These are phyloP conservation scores for Monosporozyma yasuniensis DNA, from an alignment of 805 yeast species.

Conservation along the genomic window DNA sequence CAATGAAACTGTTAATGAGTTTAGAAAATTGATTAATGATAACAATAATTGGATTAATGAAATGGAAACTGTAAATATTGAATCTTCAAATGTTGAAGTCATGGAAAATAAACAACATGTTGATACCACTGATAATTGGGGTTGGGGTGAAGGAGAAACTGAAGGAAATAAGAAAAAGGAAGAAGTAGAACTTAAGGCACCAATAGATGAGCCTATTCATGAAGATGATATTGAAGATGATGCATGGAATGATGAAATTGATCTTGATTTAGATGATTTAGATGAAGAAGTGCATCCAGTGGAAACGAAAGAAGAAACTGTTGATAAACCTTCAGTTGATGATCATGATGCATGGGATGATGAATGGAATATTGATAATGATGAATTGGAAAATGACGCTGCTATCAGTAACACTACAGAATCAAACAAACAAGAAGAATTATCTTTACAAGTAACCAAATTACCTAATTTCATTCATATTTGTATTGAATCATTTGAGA, in stretches of 20 bases:
- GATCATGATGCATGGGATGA: constrained; percentile 11
- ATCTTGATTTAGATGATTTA: constrained; percentile 12
- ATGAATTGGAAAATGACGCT: background rate
- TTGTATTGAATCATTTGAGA: constrained; percentile 10
- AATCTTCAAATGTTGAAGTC: background rate
- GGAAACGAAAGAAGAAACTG: background rate
- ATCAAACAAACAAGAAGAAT: constrained; percentile 1
- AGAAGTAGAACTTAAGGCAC: background rate
- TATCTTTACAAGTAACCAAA: constrained; percentile 10
- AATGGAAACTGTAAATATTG: background rate
- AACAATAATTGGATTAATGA: background rate
- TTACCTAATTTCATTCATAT: constrained; percentile 13
- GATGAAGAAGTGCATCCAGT: background rate
- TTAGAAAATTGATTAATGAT: constrained; percentile 13
- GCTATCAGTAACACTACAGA: no score
- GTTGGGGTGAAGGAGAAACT: constrained; percentile 14
- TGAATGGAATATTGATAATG: constrained; percentile 11
- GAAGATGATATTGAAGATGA: constrained; percentile 9
- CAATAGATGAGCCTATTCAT: background rate
- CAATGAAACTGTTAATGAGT: constrained; percentile 9
- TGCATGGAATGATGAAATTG: constrained; percentile 16
- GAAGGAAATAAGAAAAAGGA: background rate
- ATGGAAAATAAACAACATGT: background rate
- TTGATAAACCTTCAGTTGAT: background rate
- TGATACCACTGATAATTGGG: constrained; percentile 15